Evolutionary conservation across 2,329 filamentous ascomycete species (phyloP).

Genomic region (Nemania sp.): DNA sequence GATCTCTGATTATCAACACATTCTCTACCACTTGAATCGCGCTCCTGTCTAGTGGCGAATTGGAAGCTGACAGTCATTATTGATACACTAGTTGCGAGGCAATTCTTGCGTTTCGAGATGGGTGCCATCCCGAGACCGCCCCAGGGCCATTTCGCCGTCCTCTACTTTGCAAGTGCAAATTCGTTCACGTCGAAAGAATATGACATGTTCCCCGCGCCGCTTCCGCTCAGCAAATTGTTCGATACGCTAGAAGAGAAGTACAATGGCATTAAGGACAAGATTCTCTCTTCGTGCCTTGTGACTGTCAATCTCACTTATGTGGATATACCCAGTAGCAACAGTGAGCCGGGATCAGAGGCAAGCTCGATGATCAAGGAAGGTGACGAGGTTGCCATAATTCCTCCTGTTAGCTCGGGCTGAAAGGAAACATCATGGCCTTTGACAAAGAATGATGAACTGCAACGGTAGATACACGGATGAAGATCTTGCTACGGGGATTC

Average conservation of each 20-base stretch:
- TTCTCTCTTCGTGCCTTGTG: conserved; percentile 73
- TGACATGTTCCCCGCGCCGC: conserved; percentile 68
- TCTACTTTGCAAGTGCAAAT: conserved; percentile 79
- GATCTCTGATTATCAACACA: conserved; percentile 63
- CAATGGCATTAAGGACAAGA: conserved; percentile 66
- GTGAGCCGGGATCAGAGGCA: conserved; percentile 32
- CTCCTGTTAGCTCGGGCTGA: conserved; percentile 84
- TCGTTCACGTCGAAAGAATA: conserved; percentile 70
- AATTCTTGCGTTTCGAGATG: conserved; percentile 37
- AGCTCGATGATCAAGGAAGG: conserved; percentile 64
- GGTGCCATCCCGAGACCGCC: conserved; percentile 51
- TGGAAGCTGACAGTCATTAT: conserved; percentile 21
- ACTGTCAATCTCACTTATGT: conserved; percentile 83
- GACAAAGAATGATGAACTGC: neutral
- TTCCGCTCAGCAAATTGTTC: conserved; percentile 66
- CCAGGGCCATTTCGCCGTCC: conserved; percentile 71
- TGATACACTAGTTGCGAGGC: no score
- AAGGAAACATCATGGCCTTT: neutral
- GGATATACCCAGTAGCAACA: conserved; percentile 59
- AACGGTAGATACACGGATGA: neutral
- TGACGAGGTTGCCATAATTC: conserved; percentile 86
- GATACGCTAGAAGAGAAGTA: conserved; percentile 69
- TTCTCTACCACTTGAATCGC: conserved; percentile 19
- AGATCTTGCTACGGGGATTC: neutral
- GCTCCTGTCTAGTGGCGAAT: neutral